A percentile compares a stretch with the other conserved stretches of the same genome.
Conservation (phyloP, 164 flowering plant species). For the Tetrastigma voinierianum region DNA sequence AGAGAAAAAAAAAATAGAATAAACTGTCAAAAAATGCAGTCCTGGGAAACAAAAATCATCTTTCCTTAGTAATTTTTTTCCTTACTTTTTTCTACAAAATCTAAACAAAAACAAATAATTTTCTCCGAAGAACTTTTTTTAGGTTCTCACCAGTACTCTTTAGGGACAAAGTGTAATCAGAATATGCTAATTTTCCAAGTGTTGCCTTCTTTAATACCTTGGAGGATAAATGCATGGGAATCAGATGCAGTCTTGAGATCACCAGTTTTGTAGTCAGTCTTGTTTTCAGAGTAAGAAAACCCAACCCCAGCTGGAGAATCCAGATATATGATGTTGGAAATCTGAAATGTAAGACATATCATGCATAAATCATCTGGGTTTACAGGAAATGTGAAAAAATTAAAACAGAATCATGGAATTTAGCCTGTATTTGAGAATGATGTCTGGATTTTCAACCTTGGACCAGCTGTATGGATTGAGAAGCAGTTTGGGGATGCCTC, state of each 20-base stretch:
- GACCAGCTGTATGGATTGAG: slow-evolving; percentile 93
- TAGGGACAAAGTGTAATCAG: too few species aligned
- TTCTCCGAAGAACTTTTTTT: too few species aligned
- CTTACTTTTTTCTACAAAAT: too few species aligned
- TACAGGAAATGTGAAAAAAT: not conserved
- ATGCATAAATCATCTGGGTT: not conserved
- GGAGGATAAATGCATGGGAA: slow-evolving; percentile 71
- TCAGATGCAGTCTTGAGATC: slow-evolving; percentile 78
- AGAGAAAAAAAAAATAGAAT: too few species aligned
- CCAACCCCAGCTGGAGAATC: slow-evolving; percentile 99
- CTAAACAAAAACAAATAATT: too few species aligned
- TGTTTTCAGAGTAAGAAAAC: slow-evolving; percentile 65
- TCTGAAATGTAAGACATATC: slow-evolving; percentile 42
- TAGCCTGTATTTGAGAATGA: not conserved
- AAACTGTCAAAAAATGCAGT: too few species aligned
- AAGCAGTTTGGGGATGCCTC: slow-evolving; percentile 58
- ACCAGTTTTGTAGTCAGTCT: slow-evolving; percentile 65
- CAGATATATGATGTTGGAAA: slow-evolving; percentile 81
- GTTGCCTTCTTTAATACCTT: slow-evolving; percentile 51
- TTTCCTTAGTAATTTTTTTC: too few species aligned
- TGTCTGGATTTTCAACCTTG: slow-evolving; percentile 44
- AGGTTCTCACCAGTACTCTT: too few species aligned
- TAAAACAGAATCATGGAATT: not conserved
- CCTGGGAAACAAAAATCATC: too few species aligned
- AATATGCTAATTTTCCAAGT: not conserved